phyloP scores from a whole-genome alignment of 2,329 filamentous ascomycete species.

The Onygenales sp. region DNA sequence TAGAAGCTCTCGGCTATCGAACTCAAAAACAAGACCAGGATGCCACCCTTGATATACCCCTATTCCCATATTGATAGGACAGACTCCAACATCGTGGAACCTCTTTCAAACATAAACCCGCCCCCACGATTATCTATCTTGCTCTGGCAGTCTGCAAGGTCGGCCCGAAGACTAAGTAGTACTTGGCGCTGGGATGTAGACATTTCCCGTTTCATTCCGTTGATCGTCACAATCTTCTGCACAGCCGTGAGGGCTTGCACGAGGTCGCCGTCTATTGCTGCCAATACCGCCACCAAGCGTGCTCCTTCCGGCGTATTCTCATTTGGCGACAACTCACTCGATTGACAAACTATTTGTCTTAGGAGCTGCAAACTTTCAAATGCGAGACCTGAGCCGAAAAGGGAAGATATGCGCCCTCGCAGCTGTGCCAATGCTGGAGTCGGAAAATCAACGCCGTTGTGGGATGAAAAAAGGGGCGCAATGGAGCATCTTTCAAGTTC shows the following conservation, averaged over 20 bases:
- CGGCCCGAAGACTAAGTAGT: conserved; percentile 5
- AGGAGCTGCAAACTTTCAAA: conserved; percentile 7
- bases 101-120: conserved; percentile 15
- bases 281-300: conserved; percentile 11
- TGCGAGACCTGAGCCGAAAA: conserved; percentile 7
- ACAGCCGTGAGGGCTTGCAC: conserved; percentile 27
- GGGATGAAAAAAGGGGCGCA: neutral
- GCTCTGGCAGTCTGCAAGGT: conserved; percentile 5
- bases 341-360: conserved; percentile 5
- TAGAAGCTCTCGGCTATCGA: too few relatives aligned
- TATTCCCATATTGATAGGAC: conserved; percentile 7
- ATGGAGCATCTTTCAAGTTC: conserved; percentile 1
- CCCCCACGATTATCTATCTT: conserved; percentile 3
- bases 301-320: conserved; percentile 2
- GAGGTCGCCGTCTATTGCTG: conserved; percentile 27
- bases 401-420: conserved; percentile 3
- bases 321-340: neutral
- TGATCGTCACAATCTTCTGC: conserved; percentile 18
- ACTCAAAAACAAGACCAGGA: neutral
- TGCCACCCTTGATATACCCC: neutral
- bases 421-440: conserved; percentile 5
- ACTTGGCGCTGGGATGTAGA: conserved; percentile 5
- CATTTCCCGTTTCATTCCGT: conserved; percentile 5
- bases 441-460: neutral
- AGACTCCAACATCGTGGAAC: conserved; percentile 9